Evolutionary conservation across 352 stramenopile species (phyloP).

Genomic region (Globisporangium mamillatum): DNA sequence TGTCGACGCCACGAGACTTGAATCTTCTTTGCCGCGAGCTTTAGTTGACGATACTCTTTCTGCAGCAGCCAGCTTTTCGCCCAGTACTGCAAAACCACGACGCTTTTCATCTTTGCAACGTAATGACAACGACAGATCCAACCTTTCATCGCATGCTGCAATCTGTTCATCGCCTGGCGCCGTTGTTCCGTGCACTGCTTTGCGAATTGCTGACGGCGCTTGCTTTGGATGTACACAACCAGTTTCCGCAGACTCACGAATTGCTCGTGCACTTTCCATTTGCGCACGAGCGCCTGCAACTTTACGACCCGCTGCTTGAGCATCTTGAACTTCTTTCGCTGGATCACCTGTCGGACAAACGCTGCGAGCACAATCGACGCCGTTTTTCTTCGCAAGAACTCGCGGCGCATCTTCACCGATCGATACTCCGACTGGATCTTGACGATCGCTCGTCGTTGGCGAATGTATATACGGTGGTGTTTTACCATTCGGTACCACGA

Average conservation of each 20-base stretch:
- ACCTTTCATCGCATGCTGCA: constrained; percentile 54
- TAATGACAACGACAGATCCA: constrained; percentile 47
- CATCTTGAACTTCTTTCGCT: constrained; percentile 54
- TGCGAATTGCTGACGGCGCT: constrained; percentile 34
- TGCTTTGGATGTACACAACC: constrained; percentile 45
- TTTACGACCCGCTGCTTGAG: constrained; percentile 70
- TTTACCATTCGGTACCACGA: constrained; percentile 57
- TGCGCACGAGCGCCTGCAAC: constrained; percentile 55
- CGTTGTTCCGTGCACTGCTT: constrained; percentile 22
- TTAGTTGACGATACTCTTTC: constrained; percentile 36
- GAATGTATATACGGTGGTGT: constrained; percentile 29
- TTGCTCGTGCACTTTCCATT: constrained; percentile 33
- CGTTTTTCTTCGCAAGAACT: constrained; percentile 43
- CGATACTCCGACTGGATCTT: constrained; percentile 52
- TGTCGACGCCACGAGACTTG: constrained; percentile 45
- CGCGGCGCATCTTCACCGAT: constrained; percentile 32
- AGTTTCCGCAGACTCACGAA: constrained; percentile 27
- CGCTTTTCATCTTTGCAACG: constrained; percentile 31
- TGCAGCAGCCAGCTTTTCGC: constrained; percentile 55
- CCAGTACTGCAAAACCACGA: constrained; percentile 39
- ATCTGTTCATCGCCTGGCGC: constrained; percentile 24
- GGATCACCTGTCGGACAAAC: constrained; percentile 67
- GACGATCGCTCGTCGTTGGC: constrained; percentile 27
- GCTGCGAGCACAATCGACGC: constrained; percentile 63
- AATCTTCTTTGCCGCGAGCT: constrained; percentile 28